phyloP scores from a whole-genome alignment of 257 asterid species.

The Solanum ossicruentum region DNA sequence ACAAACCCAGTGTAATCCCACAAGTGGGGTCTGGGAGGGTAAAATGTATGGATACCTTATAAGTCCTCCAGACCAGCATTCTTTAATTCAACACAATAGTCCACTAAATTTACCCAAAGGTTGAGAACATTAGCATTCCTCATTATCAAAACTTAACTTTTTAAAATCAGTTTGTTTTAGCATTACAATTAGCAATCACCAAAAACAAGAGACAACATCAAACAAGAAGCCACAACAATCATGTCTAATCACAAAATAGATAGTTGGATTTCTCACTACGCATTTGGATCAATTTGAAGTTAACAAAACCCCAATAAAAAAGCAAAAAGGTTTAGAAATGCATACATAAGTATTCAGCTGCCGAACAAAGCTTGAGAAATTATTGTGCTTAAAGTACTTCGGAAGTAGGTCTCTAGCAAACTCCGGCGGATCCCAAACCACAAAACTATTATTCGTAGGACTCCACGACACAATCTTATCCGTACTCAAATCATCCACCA shows the following conservation, averaged over 20 bases:
- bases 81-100: neutral
- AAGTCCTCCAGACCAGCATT: neutral
- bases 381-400: slow-evolving; percentile 68
- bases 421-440: slow-evolving; percentile 19
- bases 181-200: neutral
- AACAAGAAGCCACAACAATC: neutral
- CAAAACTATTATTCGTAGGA: slow-evolving; percentile 8
- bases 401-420: slow-evolving; percentile 10
- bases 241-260: neutral
- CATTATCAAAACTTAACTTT: neutral
- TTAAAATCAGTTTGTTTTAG: neutral
- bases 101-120: neutral
- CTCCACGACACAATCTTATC: slow-evolving; percentile 22
- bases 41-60: no score
- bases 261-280: neutral
- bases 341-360: slow-evolving; percentile 27
- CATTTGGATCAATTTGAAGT: neutral
- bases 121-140: neutral
- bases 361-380: slow-evolving; percentile 75
- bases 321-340: neutral
- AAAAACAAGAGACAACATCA: neutral
- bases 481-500: slow-evolving; percentile 14
- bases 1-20: no score
- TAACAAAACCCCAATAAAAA: neutral
- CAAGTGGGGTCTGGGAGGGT: no score